phyloP scores from a whole-genome alignment of 768 basidiomycete genomes.

The Rhizopogon rudus region DNA sequence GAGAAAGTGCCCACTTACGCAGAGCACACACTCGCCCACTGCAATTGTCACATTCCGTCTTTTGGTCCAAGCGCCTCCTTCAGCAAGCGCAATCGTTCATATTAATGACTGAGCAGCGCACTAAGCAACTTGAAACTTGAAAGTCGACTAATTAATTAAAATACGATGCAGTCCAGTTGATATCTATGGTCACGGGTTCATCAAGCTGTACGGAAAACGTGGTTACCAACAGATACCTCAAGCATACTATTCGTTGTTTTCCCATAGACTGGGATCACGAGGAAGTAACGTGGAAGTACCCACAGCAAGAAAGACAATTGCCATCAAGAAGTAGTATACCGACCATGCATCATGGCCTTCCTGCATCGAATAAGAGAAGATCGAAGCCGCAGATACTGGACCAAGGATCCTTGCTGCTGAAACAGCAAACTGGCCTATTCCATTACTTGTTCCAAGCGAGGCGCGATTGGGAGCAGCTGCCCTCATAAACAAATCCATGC shows the following conservation, averaged over 20 bases:
- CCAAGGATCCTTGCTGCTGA: background rate
- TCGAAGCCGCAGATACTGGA: background rate
- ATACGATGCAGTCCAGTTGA: no score
- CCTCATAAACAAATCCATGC: background rate
- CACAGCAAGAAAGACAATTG: background rate
- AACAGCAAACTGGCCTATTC: background rate
- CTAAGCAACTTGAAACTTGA: no score
- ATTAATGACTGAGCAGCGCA: no score
- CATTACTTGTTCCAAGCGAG: background rate
- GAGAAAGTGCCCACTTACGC: no score
- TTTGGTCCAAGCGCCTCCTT: no score
- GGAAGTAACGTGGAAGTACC: background rate
- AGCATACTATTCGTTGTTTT: background rate
- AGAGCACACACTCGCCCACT: no score
- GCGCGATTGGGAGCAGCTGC: background rate
- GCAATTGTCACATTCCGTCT: no score
- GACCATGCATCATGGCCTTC: background rate
- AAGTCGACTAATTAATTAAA: no score
- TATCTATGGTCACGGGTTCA: no score
- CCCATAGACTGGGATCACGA: background rate
- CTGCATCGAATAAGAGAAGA: background rate
- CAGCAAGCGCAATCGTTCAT: no score
- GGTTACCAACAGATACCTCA: no score
- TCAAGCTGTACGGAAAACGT: no score
- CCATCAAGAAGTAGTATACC: background rate